phyloP scores from a whole-genome alignment of 768 basidiomycete genomes.

The Cubamyces sp. region DNA sequence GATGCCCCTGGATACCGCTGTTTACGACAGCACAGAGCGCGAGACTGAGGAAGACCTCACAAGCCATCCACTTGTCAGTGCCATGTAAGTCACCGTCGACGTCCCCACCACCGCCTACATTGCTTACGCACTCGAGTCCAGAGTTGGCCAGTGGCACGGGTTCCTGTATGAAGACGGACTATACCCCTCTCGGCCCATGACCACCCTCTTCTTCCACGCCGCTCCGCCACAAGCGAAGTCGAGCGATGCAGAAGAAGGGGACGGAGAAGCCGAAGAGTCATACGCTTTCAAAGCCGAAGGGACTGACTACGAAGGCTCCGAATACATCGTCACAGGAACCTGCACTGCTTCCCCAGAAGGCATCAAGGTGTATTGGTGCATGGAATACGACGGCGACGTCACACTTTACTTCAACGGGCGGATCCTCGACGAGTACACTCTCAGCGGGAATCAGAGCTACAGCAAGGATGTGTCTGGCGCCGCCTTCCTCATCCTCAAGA shows the following conservation, averaged over 20 bases:
- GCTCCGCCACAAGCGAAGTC: too few species aligned
- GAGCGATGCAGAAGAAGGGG: too few species aligned
- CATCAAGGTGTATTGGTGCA: background rate
- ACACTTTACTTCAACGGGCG: background rate
- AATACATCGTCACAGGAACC: background rate
- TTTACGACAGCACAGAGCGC: slow-evolving; percentile 1
- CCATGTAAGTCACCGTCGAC: background rate
- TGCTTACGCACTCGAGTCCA: background rate
- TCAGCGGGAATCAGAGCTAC: background rate
- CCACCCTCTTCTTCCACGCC: background rate
- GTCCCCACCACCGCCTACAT: too few species aligned
- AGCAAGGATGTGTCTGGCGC: background rate
- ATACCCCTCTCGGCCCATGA: slow-evolving; percentile 2
- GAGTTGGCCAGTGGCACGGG: slow-evolving; percentile 8
- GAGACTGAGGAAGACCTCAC: slow-evolving; percentile 6
- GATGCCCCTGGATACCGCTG: background rate
- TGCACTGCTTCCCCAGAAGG: background rate
- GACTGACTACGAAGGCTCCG: background rate
- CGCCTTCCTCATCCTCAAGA: slow-evolving; percentile 19
- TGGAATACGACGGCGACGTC: slow-evolving; percentile 6
- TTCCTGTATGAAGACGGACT: background rate
- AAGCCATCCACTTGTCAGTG: background rate
- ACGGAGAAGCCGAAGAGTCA: background rate
- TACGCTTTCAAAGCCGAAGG: background rate
- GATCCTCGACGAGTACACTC: slow-evolving; percentile 8